Evolutionary conservation across 805 yeast species (phyloP), one percentile per base, ranked within the genome.

Genomic region (Phaffomyces antillensis): DNA sequence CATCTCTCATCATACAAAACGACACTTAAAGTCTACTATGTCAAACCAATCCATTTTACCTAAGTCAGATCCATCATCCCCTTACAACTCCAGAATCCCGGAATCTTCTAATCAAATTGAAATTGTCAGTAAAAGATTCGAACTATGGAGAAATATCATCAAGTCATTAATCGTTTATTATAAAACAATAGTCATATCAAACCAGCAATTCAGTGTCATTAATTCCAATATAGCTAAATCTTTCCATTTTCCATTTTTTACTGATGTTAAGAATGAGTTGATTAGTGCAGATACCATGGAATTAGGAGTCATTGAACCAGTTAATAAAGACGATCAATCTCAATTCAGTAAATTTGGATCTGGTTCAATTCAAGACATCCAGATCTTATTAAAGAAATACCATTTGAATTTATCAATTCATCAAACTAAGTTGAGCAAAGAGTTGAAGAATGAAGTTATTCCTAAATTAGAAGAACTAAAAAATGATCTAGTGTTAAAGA

Each of bases 151-250:
- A 46, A 76, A 76, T 42, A 77, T 90, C 43, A 80, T 89, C 48
- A 81, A 81, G 53, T 84, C 91, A 36, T 66, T 91, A 43, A 75
- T 86, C 23, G 75, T 72, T 37, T 91, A 91, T 62, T 73, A 89
- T 53, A 78, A 77, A 51, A 93, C 88, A 53, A 80, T 79, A 20
- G 86, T 87, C 5, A 76, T 84, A 8, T 89, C 86, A 39, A 90
- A 88, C 59, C 96, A 89, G 62, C 96, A 90, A 59, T 77, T 85
- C 33, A 79, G 84, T 39, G 75, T 95, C 47, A 91, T 86, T 58
- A 91, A 87, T 54, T 65, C 79, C 42, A 71, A 95, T 41, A 72
- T 89, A 34, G 86, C 86, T 48, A 90, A 86, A 60, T 87, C 95
- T 10, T 80, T 86, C 23, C 62, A 66, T 30, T 69, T 70, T 58